Evolutionary conservation across 352 stramenopile species (phyloP), one percentile per base, ranked within the genome.

Genomic region (Phytopythium sindhum): DNA sequence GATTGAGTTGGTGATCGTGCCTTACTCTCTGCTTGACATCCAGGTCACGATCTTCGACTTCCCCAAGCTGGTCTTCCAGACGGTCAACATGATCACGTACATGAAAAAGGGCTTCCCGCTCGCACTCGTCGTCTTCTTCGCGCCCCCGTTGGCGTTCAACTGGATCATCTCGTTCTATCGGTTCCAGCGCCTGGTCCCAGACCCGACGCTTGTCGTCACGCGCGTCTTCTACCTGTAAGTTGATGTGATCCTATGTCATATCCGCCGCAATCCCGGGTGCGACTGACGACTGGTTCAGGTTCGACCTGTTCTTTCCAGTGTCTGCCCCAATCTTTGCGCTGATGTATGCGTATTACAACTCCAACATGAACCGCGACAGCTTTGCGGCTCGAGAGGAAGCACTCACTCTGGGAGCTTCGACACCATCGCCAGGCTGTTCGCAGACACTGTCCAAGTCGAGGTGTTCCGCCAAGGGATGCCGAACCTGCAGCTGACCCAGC

Each of bases 301-400:
- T 79, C 48, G 74, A 85, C 31, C 70, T 85, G 23, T 85, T 85
- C 63, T 85, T 85, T 37, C 74, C 72, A 2, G 77, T 75, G 0
- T 85, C 82, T n/a, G 77, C 77, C 10, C 77, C 74, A 1, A 68
- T 81, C 21, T 58, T 81, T 14, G 73, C 80, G 58, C n/a, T 85
- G 31, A 14, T 68, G 1, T 85, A 81, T 55, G 62, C 69, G 15
- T 73, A 75, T 31, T 63, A 73, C 45, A 74, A 80, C 26, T 85
- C 82, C 52, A 19, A 71, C 14, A 60, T 85, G 50, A 74, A 82
- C 60, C 75, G 71, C 21, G 64, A 66, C 0, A 69, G 52, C 11
- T 81, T 73, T 23, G n/a, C 41, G 1, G 79, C 67, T 10, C 51
- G 66, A 4, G 50, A 75, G 8, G 68, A 79, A 47, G 68, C 74